These are phyloP conservation scores for Syzygium aqueum DNA, from an alignment of 345 rosid species.

Conservation along the genomic window DNA sequence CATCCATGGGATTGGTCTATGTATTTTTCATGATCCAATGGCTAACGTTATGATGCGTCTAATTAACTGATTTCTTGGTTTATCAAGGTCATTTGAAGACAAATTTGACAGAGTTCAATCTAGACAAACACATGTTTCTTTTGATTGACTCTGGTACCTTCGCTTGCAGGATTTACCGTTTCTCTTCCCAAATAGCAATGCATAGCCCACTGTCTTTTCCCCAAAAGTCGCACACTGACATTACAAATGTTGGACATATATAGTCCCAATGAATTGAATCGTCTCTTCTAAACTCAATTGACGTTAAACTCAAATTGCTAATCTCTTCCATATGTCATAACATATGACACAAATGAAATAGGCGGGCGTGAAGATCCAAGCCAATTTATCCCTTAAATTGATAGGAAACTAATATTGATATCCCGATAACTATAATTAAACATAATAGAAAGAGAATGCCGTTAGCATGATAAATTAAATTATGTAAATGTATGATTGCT, in stretches of 20 bases:
- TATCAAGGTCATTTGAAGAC: too few species aligned
- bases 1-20: background rate
- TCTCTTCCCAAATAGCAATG: too few species aligned
- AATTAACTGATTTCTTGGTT: too few species aligned
- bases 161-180: background rate
- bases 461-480: background rate
- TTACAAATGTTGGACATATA: background rate
- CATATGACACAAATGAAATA: too few species aligned
- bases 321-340: too few species aligned
- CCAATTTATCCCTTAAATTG: background rate
- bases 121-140: background rate
- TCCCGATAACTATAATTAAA: too few species aligned
- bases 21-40: background rate
- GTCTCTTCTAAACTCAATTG: background rate
- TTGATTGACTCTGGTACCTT: background rate
- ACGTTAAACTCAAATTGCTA: background rate
- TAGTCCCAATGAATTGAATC: too few species aligned
- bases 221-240: background rate
- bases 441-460: background rate
- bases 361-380: background rate
- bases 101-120: too few species aligned
- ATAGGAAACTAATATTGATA: background rate
- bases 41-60: too few species aligned
- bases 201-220: too few species aligned
- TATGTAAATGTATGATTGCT: background rate